Conservation (phyloP, 495 filamentous ascomycete genomes). For the Tuber magnatum region DNA sequence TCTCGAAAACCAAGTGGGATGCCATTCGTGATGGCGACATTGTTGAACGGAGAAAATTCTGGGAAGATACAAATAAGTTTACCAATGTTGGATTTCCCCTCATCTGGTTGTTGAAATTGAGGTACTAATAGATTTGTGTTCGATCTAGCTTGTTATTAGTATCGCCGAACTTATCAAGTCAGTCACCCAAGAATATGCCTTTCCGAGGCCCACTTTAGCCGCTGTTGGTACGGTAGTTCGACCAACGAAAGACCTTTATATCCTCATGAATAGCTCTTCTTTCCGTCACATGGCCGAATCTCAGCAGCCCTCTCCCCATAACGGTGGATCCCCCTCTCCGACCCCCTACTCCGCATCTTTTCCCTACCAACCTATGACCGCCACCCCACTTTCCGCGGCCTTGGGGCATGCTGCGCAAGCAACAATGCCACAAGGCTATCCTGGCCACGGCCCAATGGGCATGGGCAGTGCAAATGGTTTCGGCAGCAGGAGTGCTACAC, state of each 20-base stretch:
- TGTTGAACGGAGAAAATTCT: constrained; percentile 38
- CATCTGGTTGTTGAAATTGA: background rate
- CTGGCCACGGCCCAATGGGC: constrained; percentile 5
- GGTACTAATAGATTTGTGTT: constrained; percentile 14
- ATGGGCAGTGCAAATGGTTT: constrained; percentile 15
- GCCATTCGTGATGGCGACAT: constrained; percentile 37
- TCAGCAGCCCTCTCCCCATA: constrained; percentile 4
- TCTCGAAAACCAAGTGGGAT: constrained; percentile 37
- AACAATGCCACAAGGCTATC: constrained; percentile 56
- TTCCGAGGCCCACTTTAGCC: constrained; percentile 33
- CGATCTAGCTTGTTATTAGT: constrained; percentile 34
- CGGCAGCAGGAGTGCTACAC: constrained; percentile 31
- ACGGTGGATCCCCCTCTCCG: constrained; percentile 5
- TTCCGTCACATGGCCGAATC: constrained; percentile 34
- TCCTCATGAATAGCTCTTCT: constrained; percentile 36
- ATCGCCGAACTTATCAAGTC: constrained; percentile 40
- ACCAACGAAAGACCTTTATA: constrained; percentile 40
- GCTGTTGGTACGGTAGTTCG: constrained; percentile 38
- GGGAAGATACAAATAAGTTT: constrained; percentile 41
- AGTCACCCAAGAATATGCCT: constrained; percentile 36
- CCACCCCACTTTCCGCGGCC: constrained; percentile 73
- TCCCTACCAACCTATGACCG: constrained; percentile 38
- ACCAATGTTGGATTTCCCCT: constrained; percentile 24
- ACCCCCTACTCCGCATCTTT: constrained; percentile 20
- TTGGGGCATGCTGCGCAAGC: constrained; percentile 82